phyloP scores from a whole-genome alignment of 768 basidiomycete genomes.

The Podaxis pistillaris region DNA sequence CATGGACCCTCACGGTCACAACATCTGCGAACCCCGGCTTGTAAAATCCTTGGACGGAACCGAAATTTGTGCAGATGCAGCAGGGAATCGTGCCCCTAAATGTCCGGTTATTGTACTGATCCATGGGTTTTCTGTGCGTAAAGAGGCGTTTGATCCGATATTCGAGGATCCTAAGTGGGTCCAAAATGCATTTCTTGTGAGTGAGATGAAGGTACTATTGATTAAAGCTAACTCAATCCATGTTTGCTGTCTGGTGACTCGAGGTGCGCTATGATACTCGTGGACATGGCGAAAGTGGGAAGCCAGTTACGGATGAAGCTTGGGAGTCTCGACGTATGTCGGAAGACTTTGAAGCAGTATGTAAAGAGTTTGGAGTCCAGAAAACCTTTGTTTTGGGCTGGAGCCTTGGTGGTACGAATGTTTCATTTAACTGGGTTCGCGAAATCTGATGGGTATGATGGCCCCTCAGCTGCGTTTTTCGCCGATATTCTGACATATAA shows the following conservation, averaged over 20 bases:
- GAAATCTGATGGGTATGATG: not conserved
- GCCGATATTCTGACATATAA: constrained; percentile 26
- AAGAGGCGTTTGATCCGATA: constrained; percentile 30
- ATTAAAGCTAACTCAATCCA: not conserved
- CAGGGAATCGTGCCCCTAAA: constrained; percentile 24
- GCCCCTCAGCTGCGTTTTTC: constrained; percentile 19
- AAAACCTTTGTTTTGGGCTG: constrained; percentile 33
- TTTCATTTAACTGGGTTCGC: not conserved
- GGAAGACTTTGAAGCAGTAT: constrained; percentile 30
- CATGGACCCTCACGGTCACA: too few species aligned
- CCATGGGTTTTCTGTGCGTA: constrained; percentile 31
- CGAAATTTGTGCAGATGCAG: constrained; percentile 32
- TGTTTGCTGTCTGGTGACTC: not conserved
- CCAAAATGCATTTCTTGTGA: constrained; percentile 23
- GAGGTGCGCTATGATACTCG: constrained; percentile 28
- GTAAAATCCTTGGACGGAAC: constrained; percentile 33
- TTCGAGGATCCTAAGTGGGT: constrained; percentile 29
- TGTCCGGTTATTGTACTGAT: constrained; percentile 34
- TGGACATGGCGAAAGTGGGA: constrained; percentile 31
- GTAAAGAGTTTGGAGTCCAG: constrained; percentile 26
- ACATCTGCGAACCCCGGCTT: constrained; percentile 1
- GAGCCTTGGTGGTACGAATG: constrained; percentile 19
- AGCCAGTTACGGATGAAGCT: constrained; percentile 23
- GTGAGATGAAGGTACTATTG: not conserved
- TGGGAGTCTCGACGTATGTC: constrained; percentile 29